Conservation (phyloP, 495 filamentous ascomycete genomes). For the Aspergillus avenaceus region DNA sequence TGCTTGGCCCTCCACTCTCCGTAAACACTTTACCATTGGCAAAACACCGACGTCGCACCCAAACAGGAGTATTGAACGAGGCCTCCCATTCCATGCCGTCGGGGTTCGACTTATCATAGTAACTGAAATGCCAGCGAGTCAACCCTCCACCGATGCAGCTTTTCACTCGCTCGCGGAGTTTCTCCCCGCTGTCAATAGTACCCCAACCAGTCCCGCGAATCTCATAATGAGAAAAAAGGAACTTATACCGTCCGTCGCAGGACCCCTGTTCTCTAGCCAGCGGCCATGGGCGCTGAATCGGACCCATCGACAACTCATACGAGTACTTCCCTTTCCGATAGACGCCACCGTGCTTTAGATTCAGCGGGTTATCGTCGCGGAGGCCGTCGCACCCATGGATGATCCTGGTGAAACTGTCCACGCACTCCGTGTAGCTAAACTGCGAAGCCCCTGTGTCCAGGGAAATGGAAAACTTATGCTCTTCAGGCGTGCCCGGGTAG, state of each 20-base stretch:
- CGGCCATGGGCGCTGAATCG: neutral
- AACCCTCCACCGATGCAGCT: conserved; percentile 15
- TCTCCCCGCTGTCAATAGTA: neutral
- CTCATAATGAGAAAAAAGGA: neutral
- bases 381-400: conserved; percentile 1
- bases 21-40: conserved; percentile 16
- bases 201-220: neutral
- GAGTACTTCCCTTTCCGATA: neutral
- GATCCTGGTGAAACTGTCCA: neutral
- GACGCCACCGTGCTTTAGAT: neutral
- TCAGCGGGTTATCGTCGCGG: neutral
- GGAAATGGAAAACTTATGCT: neutral
- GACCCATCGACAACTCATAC: neutral
- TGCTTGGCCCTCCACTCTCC: neutral
- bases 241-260: neutral
- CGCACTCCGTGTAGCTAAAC: neutral
- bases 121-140: conserved; percentile 14
- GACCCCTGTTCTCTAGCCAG: neutral
- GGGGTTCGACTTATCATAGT: conserved; percentile 11
- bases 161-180: neutral
- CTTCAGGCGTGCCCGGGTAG: neutral
- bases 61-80: conserved; percentile 10
- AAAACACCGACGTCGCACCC: conserved; percentile 8
- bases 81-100: conserved; percentile 16
- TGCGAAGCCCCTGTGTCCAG: neutral